Conservation (phyloP, 768 basidiomycete genomes). For the Kwoniella sp. region DNA sequence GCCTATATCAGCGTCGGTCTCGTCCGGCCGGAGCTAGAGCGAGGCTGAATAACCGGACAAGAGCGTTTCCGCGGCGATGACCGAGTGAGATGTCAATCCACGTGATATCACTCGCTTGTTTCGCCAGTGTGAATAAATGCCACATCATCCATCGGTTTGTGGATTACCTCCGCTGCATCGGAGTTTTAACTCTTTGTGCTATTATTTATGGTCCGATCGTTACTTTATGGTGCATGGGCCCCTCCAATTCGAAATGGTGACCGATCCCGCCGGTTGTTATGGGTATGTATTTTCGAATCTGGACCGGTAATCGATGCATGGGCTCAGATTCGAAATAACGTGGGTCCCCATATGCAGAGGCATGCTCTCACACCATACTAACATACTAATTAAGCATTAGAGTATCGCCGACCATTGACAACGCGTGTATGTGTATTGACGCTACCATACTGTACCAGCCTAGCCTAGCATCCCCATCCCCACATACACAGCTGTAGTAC, state of each 20-base stretch:
- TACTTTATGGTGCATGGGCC: too few relatives aligned
- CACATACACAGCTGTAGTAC: conserved; percentile 1
- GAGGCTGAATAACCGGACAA: not conserved
- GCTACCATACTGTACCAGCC: not conserved
- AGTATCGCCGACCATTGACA: not conserved
- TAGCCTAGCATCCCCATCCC: not conserved
- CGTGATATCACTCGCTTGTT: too few relatives aligned
- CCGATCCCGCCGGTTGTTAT: conserved; percentile 2
- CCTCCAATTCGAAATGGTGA: not conserved
- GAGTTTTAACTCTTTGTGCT: too few relatives aligned
- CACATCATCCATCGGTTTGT: not conserved
- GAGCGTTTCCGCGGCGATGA: not conserved
- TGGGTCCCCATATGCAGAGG: not conserved
- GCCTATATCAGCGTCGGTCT: not conserved
- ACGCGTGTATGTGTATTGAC: conserved; percentile 3
- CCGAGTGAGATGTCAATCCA: too few relatives aligned
- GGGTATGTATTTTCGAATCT: conserved; percentile 3
- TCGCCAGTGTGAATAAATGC: not conserved
- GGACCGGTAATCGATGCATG: not conserved
- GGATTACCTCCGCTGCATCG: too few relatives aligned
- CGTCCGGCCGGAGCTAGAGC: not conserved
- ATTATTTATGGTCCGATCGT: too few relatives aligned
- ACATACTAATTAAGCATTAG: not conserved
- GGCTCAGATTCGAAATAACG: not conserved
- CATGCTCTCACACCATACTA: too few relatives aligned